Base-by-base conservation (phyloP, 2,329 filamentous ascomycete genomes). In the Coniochaeta ligniaria region DNA sequence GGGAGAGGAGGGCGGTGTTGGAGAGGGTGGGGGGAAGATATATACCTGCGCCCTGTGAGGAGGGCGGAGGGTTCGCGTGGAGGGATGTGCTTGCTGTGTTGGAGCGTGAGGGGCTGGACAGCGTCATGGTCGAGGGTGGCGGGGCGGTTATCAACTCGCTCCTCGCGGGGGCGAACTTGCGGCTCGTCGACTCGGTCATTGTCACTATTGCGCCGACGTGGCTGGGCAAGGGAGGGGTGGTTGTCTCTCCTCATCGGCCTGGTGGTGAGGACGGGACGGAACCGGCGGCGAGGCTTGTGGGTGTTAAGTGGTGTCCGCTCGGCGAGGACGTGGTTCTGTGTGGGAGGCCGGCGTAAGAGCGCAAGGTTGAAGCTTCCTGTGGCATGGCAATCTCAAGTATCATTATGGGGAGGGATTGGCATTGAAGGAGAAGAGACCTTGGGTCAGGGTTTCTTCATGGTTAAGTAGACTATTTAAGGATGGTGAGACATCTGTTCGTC, bases 51-150 rank as follows among this genome's bases (percentile, higher is more conserved):
- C 56, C 6, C 65, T 71, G 62, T 71, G 72, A 56, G 75, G 69
- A 17, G 69, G 75, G 35, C 17, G 38, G 12, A 36, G 73, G 79
- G 60, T 80, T 89, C 63, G 73, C 78, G 20, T 96, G 91, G 92
- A 72, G 73, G 12, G 78, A 80, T 45, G 81, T 96, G 17, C 74
- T 96, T 33, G 73, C 73, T 20, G 76, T 78, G 3, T 72, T 96
- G n/a, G 65, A 67, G 36, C 71, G 70, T 1, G 80, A 89, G 66
- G 86, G 86, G 1, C 76, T 96, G 52, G 73, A 75, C 59, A 96
- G 92, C 70, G 80, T 97, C 61, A 97, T 97, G 94, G 82, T 98
- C 57, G 94, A 98, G 73, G 94, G 94, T 0, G 94, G 94, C 12
- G 93, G 84, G 0, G 78, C 80, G 12, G 86, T 97, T 36, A 91